Evolutionary conservation across 2,329 filamentous ascomycete genomes (phyloP).

Genomic region (Magnaporthales sp.): DNA sequence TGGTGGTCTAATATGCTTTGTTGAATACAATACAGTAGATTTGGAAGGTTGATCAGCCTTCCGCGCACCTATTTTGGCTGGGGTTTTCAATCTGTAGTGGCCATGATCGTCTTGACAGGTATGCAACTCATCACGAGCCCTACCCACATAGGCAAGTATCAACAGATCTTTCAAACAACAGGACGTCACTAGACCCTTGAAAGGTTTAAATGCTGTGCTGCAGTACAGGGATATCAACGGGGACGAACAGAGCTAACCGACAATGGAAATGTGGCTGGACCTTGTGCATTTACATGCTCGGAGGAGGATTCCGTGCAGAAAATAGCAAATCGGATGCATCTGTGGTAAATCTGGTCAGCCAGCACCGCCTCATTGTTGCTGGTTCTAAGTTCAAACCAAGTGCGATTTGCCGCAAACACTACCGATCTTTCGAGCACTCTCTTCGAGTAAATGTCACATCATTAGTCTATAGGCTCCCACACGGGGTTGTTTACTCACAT

Average conservation of each 20-base stretch:
- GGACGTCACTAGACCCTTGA: not conserved
- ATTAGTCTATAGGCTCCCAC: not conserved
- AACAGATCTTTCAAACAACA: not conserved
- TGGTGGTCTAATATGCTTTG: not conserved
- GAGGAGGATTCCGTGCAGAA: not conserved
- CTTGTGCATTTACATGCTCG: not conserved
- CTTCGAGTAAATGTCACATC: not conserved
- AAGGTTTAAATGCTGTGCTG: not conserved
- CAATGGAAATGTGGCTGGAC: not conserved
- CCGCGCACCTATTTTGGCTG: not conserved
- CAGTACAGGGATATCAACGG: not conserved
- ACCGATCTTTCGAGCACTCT: not conserved
- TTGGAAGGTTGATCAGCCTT: not conserved
- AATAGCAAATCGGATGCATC: not conserved
- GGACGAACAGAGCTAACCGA: not conserved
- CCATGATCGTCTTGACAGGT: not conserved
- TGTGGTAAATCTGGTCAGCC: not conserved
- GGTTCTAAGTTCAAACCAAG: not conserved
- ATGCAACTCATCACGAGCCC: not conserved
- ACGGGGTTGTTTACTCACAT: not conserved
- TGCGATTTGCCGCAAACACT: not conserved
- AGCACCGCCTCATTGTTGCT: not conserved
- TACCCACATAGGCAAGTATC: not conserved
- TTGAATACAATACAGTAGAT: not conserved
- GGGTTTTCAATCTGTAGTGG: not conserved